Evolutionary conservation across 2,329 filamentous ascomycete genomes (phyloP).

Genomic region (Cladosporium oxysporum): DNA sequence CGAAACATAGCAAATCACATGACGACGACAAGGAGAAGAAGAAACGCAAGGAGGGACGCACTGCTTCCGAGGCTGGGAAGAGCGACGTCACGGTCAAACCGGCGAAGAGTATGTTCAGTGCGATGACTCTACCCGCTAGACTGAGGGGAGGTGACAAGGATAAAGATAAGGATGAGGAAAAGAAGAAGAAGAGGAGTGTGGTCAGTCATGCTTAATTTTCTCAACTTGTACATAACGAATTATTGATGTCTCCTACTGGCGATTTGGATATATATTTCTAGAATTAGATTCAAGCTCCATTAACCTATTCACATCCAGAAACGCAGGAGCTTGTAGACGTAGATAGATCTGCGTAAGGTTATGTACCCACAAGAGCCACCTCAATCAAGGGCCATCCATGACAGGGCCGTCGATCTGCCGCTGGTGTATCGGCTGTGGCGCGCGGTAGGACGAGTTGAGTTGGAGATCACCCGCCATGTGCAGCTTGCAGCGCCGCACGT

Average conservation of each 20-base stretch:
- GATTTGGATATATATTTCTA: background rate
- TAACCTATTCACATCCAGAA: background rate
- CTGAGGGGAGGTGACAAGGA: conserved; percentile 13
- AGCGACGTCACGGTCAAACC: conserved; percentile 33
- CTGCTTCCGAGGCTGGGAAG: conserved; percentile 25
- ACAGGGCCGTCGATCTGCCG: conserved; percentile 6
- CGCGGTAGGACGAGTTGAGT: conserved; percentile 11
- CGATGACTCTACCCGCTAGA: conserved; percentile 36
- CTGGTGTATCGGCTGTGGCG: conserved; percentile 6
- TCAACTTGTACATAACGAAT: conserved; percentile 6
- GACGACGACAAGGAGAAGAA: conserved; percentile 23
- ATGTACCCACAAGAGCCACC: background rate
- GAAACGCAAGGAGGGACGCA: conserved; percentile 23
- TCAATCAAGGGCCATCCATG: background rate
- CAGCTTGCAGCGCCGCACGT: conserved; percentile 1
- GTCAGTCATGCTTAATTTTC: conserved; percentile 29
- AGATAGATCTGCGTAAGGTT: background rate
- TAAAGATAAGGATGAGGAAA: conserved; percentile 30
- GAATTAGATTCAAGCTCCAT: background rate
- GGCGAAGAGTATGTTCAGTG: conserved; percentile 33
- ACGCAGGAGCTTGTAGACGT: background rate
- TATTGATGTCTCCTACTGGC: background rate
- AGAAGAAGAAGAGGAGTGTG: conserved; percentile 42
- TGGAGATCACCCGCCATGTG: conserved; percentile 8
- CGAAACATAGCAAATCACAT: conserved; percentile 21